Conservation (phyloP, 2,329 filamentous ascomycete species). For the Chrysoporthe deuterocubensis region DNA sequence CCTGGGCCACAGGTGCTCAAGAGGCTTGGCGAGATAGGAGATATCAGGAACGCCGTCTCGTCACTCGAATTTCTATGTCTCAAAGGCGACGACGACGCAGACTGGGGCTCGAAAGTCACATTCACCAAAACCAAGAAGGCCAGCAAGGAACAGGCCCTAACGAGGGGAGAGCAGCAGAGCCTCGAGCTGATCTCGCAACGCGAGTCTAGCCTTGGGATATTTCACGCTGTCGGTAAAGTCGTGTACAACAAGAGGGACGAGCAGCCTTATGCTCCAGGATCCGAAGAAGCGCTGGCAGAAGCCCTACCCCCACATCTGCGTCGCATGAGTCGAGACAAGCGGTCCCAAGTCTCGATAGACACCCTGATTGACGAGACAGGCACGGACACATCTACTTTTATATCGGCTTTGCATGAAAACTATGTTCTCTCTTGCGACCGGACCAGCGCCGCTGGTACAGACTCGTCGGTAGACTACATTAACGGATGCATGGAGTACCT, state of each 20-base stretch:
- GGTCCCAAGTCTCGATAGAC: constrained; percentile 70
- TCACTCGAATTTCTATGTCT: constrained; percentile 91
- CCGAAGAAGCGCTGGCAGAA: constrained; percentile 51
- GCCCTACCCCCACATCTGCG: constrained; percentile 63
- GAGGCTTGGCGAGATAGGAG: constrained; percentile 81
- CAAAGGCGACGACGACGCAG: constrained; percentile 73
- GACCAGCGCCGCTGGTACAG: constrained; percentile 50
- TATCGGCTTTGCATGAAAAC: constrained; percentile 91
- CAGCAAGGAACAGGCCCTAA: constrained; percentile 63
- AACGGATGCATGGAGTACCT: constrained; percentile 85
- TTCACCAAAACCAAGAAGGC: constrained; percentile 71
- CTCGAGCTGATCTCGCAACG: constrained; percentile 82
- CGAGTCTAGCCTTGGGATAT: constrained; percentile 89
- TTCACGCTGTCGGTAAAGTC: constrained; percentile 94
- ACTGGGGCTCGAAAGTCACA: constrained; percentile 75
- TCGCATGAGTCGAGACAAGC: constrained; percentile 61
- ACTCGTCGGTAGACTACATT: constrained; percentile 74
- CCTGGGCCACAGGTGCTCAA: constrained; percentile 81
- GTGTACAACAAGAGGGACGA: constrained; percentile 92
- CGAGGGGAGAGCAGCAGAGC: constrained; percentile 77
- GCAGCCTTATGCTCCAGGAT: constrained; percentile 41
- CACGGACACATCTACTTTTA: constrained; percentile 88
- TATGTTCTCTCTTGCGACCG: constrained; percentile 82
- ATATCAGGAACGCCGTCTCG: constrained; percentile 90
- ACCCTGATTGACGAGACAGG: constrained; percentile 89